Evolutionary conservation across 495 filamentous ascomycete species (phyloP).

Genomic region (Penicillium daleae): DNA sequence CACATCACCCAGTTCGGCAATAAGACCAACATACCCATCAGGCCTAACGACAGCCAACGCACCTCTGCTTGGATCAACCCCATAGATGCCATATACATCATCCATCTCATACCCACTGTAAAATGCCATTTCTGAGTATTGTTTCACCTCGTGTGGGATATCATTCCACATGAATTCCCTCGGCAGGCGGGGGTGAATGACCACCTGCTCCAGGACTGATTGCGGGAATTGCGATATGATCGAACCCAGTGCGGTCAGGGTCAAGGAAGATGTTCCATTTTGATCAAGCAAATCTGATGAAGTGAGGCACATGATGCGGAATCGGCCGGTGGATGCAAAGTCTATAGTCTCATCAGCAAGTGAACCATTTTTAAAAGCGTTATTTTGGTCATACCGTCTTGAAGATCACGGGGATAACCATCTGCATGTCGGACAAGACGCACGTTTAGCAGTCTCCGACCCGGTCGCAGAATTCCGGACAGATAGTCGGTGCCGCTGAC

Average conservation of each 20-base stretch:
- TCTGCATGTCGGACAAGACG: constrained; percentile 49
- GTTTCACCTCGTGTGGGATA: constrained; percentile 60
- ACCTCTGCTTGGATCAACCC: constrained; percentile 60
- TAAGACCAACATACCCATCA: constrained; percentile 67
- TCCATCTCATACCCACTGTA: constrained; percentile 71
- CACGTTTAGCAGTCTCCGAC: constrained; percentile 40
- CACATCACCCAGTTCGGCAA: constrained; percentile 60
- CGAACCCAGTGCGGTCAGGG: constrained; percentile 42
- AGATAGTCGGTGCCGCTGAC: constrained; percentile 49
- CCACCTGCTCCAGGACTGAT: constrained; percentile 60
- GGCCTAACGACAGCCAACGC: constrained; percentile 65
- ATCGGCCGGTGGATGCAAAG: constrained; percentile 49
- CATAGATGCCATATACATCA: constrained; percentile 67
- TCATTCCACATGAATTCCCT: constrained; percentile 58
- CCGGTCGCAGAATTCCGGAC: constrained; percentile 42
- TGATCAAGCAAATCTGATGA: constrained; percentile 39
- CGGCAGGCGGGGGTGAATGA: constrained; percentile 59
- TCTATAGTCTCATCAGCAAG: constrained; percentile 26
- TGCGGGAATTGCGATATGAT: constrained; percentile 47
- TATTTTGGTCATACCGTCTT: constrained; percentile 55
- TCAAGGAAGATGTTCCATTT: constrained; percentile 30
- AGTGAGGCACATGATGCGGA: constrained; percentile 51
- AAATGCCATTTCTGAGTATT: constrained; percentile 58
- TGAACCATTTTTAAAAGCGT: not conserved
- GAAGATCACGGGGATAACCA: constrained; percentile 47